Evolutionary conservation across 306 rosid genomes (phyloP).

Genomic region (Argentina anserina): DNA sequence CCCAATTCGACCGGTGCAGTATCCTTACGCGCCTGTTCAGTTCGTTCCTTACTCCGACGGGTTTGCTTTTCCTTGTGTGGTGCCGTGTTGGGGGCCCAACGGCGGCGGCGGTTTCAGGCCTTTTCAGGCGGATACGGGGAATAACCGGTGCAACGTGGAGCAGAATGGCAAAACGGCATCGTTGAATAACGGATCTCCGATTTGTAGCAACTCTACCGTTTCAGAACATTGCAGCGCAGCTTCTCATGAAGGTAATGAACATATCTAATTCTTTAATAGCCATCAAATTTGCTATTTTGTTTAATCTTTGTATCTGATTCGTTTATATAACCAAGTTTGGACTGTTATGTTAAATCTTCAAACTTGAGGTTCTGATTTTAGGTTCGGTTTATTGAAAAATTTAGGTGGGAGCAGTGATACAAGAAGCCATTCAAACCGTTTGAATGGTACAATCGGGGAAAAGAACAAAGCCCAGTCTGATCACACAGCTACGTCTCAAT

Average conservation of each 20-base stretch:
- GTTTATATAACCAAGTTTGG: neutral
- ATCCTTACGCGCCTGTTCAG: conserved; percentile 23
- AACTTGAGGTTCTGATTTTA: neutral
- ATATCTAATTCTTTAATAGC: too few species aligned
- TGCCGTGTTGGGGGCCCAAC: conserved; percentile 31
- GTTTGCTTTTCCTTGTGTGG: conserved; percentile 27
- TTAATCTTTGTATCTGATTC: too few species aligned
- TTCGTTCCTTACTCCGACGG: conserved; percentile 33
- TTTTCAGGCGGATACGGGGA: conserved; percentile 3
- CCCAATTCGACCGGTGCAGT: conserved; percentile 6
- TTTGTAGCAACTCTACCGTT: conserved; percentile 49
- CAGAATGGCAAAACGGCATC: conserved; percentile 26
- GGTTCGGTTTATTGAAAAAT: neutral
- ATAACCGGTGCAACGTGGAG: conserved; percentile 9
- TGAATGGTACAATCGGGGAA: conserved; percentile 17
- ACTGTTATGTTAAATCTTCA: neutral
- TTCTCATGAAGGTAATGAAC: conserved; percentile 55
- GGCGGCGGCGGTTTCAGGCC: conserved; percentile 32
- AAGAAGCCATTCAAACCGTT: conserved; percentile 42
- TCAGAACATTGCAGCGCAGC: conserved; percentile 41
- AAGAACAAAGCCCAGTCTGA: conserved; percentile 27
- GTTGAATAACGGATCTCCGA: conserved; percentile 30
- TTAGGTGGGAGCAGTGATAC: conserved; percentile 51
- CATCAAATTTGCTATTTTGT: too few species aligned
- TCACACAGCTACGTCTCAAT: conserved; percentile 35